phyloP scores from a whole-genome alignment of 768 basidiomycete species.

The Pleurotus cornucopiae region DNA sequence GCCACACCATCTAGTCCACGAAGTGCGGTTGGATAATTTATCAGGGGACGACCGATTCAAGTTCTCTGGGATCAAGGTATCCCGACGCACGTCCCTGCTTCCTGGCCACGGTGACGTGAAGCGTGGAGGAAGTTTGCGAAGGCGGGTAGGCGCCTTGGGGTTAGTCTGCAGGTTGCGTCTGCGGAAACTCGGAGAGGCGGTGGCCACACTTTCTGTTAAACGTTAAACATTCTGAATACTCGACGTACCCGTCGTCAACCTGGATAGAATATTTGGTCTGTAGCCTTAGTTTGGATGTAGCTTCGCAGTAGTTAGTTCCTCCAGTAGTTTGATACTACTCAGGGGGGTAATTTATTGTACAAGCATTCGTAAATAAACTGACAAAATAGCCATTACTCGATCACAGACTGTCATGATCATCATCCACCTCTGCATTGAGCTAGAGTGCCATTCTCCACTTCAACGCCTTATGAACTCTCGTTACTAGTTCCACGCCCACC shows the following conservation, averaged over 20 bases:
- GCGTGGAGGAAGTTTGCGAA: not conserved
- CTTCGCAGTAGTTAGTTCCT: too few species aligned
- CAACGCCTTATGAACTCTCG: not conserved
- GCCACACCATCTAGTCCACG: not conserved
- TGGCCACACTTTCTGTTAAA: not conserved
- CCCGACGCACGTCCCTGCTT: not conserved
- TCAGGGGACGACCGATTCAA: not conserved
- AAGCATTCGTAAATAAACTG: constrained; percentile 7
- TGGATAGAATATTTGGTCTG: too few species aligned
- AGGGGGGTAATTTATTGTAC: constrained; percentile 1
- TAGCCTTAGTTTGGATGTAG: too few species aligned
- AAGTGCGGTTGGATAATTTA: not conserved
- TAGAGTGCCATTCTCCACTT: not conserved
- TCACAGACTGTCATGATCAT: constrained; percentile 5
- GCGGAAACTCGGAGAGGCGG: not conserved
- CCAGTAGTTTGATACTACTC: too few species aligned
- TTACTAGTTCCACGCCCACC: not conserved
- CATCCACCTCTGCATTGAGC: not conserved
- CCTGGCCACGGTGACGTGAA: not conserved
- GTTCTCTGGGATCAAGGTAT: not conserved
- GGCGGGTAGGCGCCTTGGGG: not conserved
- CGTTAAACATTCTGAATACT: not conserved
- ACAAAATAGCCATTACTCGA: constrained; percentile 2
- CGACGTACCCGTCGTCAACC: not conserved
- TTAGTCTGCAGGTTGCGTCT: not conserved